Percentiles rank a stretch among this genome's conserved stretches.
These are phyloP conservation scores for Xylaria grammica DNA, from an alignment of 495 filamentous ascomycete genomes.

Conservation along the genomic window DNA sequence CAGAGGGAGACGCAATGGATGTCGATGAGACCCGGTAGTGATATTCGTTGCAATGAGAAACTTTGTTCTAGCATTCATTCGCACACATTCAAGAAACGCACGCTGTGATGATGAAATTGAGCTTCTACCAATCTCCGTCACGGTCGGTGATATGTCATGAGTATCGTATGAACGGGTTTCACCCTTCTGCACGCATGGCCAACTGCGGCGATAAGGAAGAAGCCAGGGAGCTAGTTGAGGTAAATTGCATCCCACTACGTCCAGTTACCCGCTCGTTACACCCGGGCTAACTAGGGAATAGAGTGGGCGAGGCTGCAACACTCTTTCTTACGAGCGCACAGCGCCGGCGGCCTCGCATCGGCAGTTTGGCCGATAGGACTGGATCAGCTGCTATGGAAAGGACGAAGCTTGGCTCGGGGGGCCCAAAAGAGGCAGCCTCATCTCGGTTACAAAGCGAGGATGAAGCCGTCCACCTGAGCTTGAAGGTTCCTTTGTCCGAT, in stretches of 20 bases:
- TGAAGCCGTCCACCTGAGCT: not conserved
- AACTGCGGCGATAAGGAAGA: not conserved
- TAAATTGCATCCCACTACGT: not conserved
- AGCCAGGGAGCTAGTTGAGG: not conserved
- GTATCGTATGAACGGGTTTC: not conserved
- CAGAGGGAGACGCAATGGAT: conserved; percentile 35
- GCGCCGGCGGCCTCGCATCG: too few species aligned
- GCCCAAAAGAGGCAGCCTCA: too few species aligned
- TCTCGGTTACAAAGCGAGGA: too few species aligned
- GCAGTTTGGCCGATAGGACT: too few species aligned
- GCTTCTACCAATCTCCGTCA: not conserved
- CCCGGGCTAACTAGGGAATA: not conserved
- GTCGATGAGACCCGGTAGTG: conserved; percentile 24
- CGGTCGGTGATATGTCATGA: not conserved
- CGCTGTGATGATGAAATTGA: too few species aligned
- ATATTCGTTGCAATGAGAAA: too few species aligned
- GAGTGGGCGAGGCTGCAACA: too few species aligned
- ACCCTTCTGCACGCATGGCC: not conserved
- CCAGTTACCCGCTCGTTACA: not conserved
- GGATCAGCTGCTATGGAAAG: too few species aligned
- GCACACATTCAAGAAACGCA: too few species aligned
- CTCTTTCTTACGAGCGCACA: too few species aligned
- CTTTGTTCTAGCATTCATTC: too few species aligned
- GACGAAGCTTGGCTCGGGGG: too few species aligned
- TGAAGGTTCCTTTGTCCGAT: not conserved